phyloP scores from a whole-genome alignment of 805 yeast genomes.

The Wickerhamiella brachini region DNA sequence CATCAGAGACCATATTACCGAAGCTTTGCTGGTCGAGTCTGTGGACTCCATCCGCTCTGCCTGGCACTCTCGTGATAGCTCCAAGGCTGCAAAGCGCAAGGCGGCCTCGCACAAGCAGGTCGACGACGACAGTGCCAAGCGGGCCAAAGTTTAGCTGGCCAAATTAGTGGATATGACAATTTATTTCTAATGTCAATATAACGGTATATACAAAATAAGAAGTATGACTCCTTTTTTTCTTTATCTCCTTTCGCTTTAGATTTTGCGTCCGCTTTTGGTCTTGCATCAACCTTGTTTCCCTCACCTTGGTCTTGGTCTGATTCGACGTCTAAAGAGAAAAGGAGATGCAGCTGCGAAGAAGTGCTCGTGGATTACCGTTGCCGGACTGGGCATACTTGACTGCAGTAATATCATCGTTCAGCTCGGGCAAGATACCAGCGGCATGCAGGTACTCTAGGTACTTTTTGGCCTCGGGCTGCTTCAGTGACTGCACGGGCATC shows the following conservation, averaged over 20 bases:
- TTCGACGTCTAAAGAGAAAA: no score
- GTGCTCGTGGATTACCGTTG: conserved; percentile 45
- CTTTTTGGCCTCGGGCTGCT: conserved; percentile 32
- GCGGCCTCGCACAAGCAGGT: background rate
- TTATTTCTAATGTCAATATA: background rate
- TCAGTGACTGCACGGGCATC: conserved; percentile 32
- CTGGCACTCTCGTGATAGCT: conserved; percentile 34
- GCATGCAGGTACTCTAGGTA: conserved; percentile 30
- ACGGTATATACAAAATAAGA: background rate
- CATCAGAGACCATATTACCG: conserved; percentile 73
- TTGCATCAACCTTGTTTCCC: no score
- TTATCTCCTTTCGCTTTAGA: background rate
- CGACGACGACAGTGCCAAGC: background rate
- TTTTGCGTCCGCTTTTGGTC: background rate
- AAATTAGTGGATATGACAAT: no score
- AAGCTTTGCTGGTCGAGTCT: conserved; percentile 54
- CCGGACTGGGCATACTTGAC: conserved; percentile 40
- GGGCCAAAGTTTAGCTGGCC: background rate
- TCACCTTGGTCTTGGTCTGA: no score
- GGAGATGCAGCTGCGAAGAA: background rate
- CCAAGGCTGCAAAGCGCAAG: background rate
- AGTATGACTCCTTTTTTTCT: background rate
- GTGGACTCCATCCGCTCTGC: conserved; percentile 41
- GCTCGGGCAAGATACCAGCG: conserved; percentile 29
- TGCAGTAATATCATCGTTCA: conserved; percentile 13